A percentile compares a stretch with the other conserved stretches of the same genome.
phyloP scores from a whole-genome alignment of 2,329 filamentous ascomycete genomes.

The Penicillium verrucosum region DNA sequence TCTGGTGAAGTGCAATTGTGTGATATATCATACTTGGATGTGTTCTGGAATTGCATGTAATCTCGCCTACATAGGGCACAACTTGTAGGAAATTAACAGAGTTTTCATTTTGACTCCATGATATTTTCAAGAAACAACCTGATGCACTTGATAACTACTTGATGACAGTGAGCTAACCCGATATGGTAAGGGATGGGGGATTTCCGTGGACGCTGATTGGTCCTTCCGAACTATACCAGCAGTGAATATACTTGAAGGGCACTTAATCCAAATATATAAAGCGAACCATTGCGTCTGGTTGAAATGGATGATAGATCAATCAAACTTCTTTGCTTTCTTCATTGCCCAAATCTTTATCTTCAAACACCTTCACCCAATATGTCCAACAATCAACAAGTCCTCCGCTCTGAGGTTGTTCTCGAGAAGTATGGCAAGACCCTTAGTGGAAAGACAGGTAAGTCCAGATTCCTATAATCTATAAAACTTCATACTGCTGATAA shows the following conservation, averaged over 20 bases:
- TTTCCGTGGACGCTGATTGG: background rate
- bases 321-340: background rate
- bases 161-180: constrained; percentile 13
- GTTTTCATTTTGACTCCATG: background rate
- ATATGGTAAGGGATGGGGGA: background rate
- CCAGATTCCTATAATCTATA: background rate
- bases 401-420: constrained; percentile 18
- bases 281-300: rapidly evolving
- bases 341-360: background rate
- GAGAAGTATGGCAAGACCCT: constrained; percentile 20
- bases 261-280: background rate
- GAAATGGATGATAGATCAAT: background rate
- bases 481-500: too few relatives aligned
- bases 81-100: background rate
- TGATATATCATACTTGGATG: too few relatives aligned
- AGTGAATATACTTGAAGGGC: background rate
- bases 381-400: constrained; percentile 13
- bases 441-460: constrained; percentile 19
- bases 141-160: background rate
- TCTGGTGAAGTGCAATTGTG: too few relatives aligned
- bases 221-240: background rate
- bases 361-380: background rate
- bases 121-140: background rate
- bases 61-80: too few relatives aligned
- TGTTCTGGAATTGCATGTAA: background rate